Evolutionary conservation across 208 protist genomes (phyloP), one percentile per base, ranked within the genome.

Genomic region (Leishmania gerbilli): DNA sequence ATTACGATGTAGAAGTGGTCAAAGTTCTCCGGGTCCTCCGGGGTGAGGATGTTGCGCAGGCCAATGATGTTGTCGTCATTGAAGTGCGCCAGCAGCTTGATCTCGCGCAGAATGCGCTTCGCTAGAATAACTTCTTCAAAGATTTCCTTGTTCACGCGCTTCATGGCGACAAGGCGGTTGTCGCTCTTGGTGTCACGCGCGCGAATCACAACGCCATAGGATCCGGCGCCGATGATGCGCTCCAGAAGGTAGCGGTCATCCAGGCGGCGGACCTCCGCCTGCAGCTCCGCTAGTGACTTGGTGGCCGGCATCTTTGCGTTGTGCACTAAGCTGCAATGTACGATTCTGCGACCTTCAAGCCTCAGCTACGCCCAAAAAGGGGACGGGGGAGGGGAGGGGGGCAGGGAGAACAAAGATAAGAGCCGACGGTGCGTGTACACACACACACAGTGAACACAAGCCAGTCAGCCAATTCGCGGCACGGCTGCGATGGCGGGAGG

Each of bases 101-200:
- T 98, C 88, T 99, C 98, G 17, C 98, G 95, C 69, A 99, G 87
- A 62, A 99, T 98, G 42, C 98, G 93, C 90, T 98, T 98, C 40
- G 96, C 93, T 76, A 99, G 84, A 53, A 95, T 93, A 17, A 93
- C 85, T 79, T 99, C 96, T 27, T 96, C 92, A 84, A 99, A 99
- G 42, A 98, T 98, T 69, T 98, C 97, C 89, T 98, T 97, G 83
- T 98, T 98, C 47, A 99, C 95, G 58, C 98, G 94, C 89, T 99
- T 99, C 74, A 99, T 97, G 56, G 97, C 97, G 27, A 98, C 96
- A 71, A 95, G 86, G 45, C 85, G 82, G 79, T 96, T 92, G 69
- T 87, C 83, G 71, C 94, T 90, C 47, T 88, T 79, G 34, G 74
- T 89, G 82, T 98, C 95, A 37, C 82, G 88, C 19, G 95, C 96